Percentiles rank a stretch among this genome's conserved stretches.
Evolutionary conservation across 208 protist genomes (phyloP).

Genomic region (Trypanosoma mega): DNA sequence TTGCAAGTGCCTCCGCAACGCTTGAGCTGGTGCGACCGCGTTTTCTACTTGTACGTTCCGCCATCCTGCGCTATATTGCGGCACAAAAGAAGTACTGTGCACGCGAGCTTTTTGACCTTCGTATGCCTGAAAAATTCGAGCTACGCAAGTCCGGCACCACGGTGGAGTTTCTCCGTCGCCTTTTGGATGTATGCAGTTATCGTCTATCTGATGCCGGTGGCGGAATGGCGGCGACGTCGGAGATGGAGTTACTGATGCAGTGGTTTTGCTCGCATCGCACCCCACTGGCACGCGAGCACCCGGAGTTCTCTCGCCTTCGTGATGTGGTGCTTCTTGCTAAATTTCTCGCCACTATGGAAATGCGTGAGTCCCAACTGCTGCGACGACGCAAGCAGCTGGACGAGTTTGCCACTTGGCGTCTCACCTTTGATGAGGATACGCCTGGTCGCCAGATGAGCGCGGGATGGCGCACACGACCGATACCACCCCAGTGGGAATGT

Average conservation of each 20-base stretch:
- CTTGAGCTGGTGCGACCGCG: conserved; percentile 65
- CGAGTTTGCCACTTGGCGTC: conserved; percentile 52
- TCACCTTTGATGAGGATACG: conserved; percentile 79
- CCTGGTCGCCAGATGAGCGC: conserved; percentile 71
- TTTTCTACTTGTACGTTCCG: conserved; percentile 43
- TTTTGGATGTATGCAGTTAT: conserved; percentile 61
- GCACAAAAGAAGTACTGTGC: conserved; percentile 21
- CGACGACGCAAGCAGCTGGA: conserved; percentile 57
- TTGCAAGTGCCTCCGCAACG: conserved; percentile 38
- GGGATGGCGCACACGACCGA: conserved; percentile 63
- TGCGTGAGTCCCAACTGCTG: conserved; percentile 68
- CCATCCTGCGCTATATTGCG: conserved; percentile 60
- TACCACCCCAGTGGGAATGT: conserved; percentile 60
- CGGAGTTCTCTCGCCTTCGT: conserved; percentile 54
- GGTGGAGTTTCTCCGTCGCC: conserved; percentile 50
- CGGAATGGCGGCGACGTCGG: conserved; percentile 19
- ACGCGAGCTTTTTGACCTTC: conserved; percentile 66
- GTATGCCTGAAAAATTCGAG: conserved; percentile 79
- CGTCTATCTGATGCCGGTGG: conserved; percentile 5
- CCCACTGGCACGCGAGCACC: conserved; percentile 57
- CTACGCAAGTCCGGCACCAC: conserved; percentile 63
- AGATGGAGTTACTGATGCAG: conserved; percentile 82
- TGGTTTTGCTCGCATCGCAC: conserved; percentile 60
- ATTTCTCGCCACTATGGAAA: conserved; percentile 83
- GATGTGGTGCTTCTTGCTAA: conserved; percentile 78